phyloP scores from a whole-genome alignment of 495 filamentous ascomycete species.

The Tuber indicum region DNA sequence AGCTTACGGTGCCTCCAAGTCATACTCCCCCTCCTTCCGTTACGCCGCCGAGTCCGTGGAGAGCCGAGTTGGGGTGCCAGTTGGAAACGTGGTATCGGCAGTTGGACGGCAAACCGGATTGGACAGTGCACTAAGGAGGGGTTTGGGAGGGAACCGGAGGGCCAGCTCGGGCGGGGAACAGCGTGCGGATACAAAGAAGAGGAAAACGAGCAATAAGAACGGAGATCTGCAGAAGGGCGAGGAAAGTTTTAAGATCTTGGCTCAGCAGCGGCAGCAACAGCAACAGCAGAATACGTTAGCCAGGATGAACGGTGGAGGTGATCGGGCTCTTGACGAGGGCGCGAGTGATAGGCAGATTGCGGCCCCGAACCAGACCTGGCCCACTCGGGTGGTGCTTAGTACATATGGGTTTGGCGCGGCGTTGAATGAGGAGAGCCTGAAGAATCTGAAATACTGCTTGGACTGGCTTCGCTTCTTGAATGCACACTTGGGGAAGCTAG shows the following conservation, averaged over 20 bases:
- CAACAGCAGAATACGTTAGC: slow-evolving; percentile 10
- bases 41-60: slow-evolving; percentile 80
- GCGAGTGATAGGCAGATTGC: slow-evolving; percentile 17
- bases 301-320: neutral
- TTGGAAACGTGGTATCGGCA: slow-evolving; percentile 73
- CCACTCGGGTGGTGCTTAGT: slow-evolving; percentile 68
- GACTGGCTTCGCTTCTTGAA: slow-evolving; percentile 70
- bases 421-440: slow-evolving; percentile 75
- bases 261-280: slow-evolving; percentile 60
- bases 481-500: slow-evolving; percentile 61
- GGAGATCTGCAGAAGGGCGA: slow-evolving; percentile 37
- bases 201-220: slow-evolving; percentile 40
- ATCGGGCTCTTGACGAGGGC: slow-evolving; percentile 16
- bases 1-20: slow-evolving; percentile 75
- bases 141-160: slow-evolving; percentile 42
- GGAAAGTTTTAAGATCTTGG: slow-evolving; percentile 45
- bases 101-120: slow-evolving; percentile 77
- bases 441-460: slow-evolving; percentile 69
- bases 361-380: slow-evolving; percentile 52
- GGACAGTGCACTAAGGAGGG: slow-evolving; percentile 71
- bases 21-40: slow-evolving; percentile 77
- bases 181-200: slow-evolving; percentile 52
- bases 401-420: slow-evolving; percentile 80
- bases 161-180: slow-evolving; percentile 8
- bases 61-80: slow-evolving; percentile 67